A percentile compares a stretch with the other conserved stretches of the same genome.
These are phyloP conservation scores for Bruguiera sexangula DNA, from an alignment of 345 rosid species.

Conservation along the genomic window DNA sequence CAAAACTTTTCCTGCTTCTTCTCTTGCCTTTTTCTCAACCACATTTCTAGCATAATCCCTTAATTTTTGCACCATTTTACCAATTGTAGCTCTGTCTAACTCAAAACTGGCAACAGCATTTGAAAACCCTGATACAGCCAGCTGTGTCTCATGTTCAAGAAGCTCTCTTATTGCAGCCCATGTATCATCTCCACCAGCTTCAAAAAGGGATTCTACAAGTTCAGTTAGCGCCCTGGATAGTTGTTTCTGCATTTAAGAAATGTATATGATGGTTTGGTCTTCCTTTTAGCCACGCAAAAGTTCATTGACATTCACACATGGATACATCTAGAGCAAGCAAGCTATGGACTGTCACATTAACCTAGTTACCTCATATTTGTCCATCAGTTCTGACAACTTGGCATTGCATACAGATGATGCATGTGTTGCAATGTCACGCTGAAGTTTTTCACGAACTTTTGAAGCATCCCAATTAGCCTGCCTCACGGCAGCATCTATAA, in stretches of 20 bases:
- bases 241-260: slow-evolving; percentile 47
- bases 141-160: slow-evolving; percentile 57
- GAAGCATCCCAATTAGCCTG: slow-evolving; percentile 68
- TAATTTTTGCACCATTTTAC: slow-evolving; percentile 47
- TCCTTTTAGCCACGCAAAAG: background rate
- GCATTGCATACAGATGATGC: slow-evolving; percentile 41
- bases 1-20: slow-evolving; percentile 67
- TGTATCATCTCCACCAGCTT: slow-evolving; percentile 52
- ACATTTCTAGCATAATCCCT: slow-evolving; percentile 48
- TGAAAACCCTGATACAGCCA: slow-evolving; percentile 45
- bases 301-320: background rate
- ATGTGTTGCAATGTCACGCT: slow-evolving; percentile 52
- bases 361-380: slow-evolving; percentile 48
- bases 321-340: slow-evolving; percentile 5
- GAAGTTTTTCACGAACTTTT: slow-evolving; percentile 57
- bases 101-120: slow-evolving; percentile 51
- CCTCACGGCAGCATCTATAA: slow-evolving; percentile 50
- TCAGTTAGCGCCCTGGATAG: slow-evolving; percentile 42
- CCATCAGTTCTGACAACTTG: slow-evolving; percentile 51
- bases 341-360: background rate
- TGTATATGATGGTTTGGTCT: slow-evolving; percentile 9
- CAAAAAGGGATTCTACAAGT: slow-evolving; percentile 59
- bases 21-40: slow-evolving; percentile 68
- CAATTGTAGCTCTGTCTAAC: slow-evolving; percentile 40
- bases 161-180: slow-evolving; percentile 66